Conservation (phyloP, 768 basidiomycete genomes). For the Mycena crocata region DNA sequence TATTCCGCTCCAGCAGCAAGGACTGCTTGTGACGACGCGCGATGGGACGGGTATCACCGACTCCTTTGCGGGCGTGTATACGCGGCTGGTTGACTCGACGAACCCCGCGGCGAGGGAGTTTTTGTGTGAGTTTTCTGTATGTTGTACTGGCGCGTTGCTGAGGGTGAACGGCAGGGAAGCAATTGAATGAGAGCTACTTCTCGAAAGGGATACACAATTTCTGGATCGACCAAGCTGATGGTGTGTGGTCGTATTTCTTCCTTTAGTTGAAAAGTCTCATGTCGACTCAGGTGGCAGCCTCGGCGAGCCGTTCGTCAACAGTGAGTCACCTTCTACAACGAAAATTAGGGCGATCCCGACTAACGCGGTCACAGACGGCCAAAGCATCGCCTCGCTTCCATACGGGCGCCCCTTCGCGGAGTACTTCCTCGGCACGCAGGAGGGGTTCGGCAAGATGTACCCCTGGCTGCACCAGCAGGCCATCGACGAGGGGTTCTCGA, state of each 20-base stretch:
- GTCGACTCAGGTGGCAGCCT: constrained; percentile 44
- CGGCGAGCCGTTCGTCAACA: constrained; percentile 50
- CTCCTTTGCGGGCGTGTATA: constrained; percentile 51
- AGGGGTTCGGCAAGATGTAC: constrained; percentile 50
- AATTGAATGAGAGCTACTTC: constrained; percentile 50
- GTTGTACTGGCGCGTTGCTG: neutral
- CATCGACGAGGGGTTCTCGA: constrained; percentile 49
- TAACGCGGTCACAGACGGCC: constrained; percentile 40
- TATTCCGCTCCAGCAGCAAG: constrained; percentile 43
- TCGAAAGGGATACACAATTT: constrained; percentile 52
- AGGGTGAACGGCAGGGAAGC: constrained; percentile 40
- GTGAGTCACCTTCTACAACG: too few relatives aligned
- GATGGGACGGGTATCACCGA: constrained; percentile 50
- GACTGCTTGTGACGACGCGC: constrained; percentile 47
- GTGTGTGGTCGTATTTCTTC: constrained; percentile 22
- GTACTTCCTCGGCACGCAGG: constrained; percentile 51
- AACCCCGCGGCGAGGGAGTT: constrained; percentile 52
- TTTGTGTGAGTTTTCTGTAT: constrained; percentile 39
- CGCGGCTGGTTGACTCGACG: constrained; percentile 49
- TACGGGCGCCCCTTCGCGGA: constrained; percentile 49
- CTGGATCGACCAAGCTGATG: constrained; percentile 54
- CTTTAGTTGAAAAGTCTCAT: neutral
- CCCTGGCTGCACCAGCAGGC: constrained; percentile 53
- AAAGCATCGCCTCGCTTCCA: constrained; percentile 44
- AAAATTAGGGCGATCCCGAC: neutral